phyloP scores from a whole-genome alignment of 2,329 filamentous ascomycete genomes.

The Colletotrichum coccodes region DNA sequence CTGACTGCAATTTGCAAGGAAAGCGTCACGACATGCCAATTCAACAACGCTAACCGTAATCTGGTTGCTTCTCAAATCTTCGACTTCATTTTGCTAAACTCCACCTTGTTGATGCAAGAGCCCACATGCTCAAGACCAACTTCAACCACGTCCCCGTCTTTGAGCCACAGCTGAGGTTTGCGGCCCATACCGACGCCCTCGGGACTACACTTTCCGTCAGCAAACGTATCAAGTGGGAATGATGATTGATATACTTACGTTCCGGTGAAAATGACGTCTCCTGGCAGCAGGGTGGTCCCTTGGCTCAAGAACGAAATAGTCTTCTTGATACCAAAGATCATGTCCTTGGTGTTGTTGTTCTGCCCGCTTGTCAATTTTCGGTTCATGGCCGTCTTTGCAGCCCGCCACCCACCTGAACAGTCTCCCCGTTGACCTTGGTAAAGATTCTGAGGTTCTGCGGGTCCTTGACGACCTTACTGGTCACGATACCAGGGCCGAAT shows the following conservation, averaged over 20 bases:
- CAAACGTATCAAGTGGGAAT: not conserved
- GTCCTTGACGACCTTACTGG: constrained; percentile 62
- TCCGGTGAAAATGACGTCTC: constrained; percentile 74
- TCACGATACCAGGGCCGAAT: constrained; percentile 77
- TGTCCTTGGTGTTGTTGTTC: constrained; percentile 66
- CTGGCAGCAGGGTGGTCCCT: constrained; percentile 71
- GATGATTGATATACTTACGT: constrained; percentile 53
- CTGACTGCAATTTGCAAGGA: not conserved
- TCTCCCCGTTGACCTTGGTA: constrained; percentile 69
- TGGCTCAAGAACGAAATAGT: constrained; percentile 69
- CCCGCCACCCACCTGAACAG: constrained; percentile 57
- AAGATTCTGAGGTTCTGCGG: constrained; percentile 66
- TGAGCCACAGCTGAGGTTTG: constrained; percentile 74
- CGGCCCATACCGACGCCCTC: constrained; percentile 78
- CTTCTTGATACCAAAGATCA: constrained; percentile 71
- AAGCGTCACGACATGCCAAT: not conserved
- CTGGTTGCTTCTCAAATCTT: constrained; percentile 33
- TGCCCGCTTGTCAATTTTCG: constrained; percentile 35
- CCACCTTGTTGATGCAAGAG: constrained; percentile 61
- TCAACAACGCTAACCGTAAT: not conserved
- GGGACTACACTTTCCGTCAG: constrained; percentile 53
- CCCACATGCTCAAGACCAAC: constrained; percentile 75
- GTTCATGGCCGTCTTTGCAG: not conserved
- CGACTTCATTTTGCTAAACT: constrained; percentile 41
- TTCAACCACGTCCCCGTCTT: constrained; percentile 76